phyloP scores from a whole-genome alignment of 768 basidiomycete species.

The Russula olivacea region DNA sequence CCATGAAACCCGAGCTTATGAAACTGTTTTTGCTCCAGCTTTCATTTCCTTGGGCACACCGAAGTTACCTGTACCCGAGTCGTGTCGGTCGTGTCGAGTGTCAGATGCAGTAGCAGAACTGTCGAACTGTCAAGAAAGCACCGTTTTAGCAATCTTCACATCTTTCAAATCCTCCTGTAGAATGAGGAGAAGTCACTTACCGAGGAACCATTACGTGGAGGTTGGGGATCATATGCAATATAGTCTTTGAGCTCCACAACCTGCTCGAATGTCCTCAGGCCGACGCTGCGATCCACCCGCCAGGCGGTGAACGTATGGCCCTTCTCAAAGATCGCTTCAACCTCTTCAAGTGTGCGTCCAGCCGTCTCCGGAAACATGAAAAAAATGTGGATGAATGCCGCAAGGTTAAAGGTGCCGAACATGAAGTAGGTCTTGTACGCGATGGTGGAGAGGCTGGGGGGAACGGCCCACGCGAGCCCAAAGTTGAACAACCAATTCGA shows the following conservation, averaged over 20 bases:
- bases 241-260: conserved; percentile 31
- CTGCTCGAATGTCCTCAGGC: conserved; percentile 54
- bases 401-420: conserved; percentile 72
- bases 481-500: conserved; percentile 45
- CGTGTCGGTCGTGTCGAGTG: not conserved
- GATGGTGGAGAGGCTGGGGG: conserved; percentile 59
- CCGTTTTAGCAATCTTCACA: not conserved
- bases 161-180: not conserved
- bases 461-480: conserved; percentile 53
- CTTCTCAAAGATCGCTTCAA: conserved; percentile 69
- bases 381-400: conserved; percentile 61
- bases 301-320: conserved; percentile 68
- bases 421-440: conserved; percentile 76
- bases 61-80: not conserved
- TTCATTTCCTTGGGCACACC: not conserved
- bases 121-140: not conserved
- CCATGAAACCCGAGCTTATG: not conserved
- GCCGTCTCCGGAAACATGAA: conserved; percentile 82
- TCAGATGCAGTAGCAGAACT: not conserved
- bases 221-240: not conserved
- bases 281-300: conserved; percentile 56
- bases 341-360: conserved; percentile 67
- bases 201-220: not conserved
- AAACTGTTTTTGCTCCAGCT: not conserved
- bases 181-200: not conserved